A percentile compares a stretch with the other conserved stretches of the same genome.
phyloP scores from a whole-genome alignment of 805 yeast species.

The Priceomyces castillae region DNA sequence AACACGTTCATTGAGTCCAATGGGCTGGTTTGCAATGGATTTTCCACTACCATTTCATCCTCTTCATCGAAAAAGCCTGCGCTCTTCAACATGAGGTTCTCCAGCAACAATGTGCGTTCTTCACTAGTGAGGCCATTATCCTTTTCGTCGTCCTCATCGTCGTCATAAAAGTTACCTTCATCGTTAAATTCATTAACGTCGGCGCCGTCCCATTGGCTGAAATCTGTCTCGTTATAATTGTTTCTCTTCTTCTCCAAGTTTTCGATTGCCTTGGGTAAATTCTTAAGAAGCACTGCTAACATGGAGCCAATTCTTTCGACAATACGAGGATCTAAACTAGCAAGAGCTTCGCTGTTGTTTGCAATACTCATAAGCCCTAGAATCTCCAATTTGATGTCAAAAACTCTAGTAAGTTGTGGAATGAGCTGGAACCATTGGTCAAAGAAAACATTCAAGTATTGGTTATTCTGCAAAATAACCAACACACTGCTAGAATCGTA shows the following conservation, averaged over 20 bases:
- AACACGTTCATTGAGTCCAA: slow-evolving; percentile 73
- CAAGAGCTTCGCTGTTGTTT: slow-evolving; percentile 23
- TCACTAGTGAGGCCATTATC: slow-evolving; percentile 15
- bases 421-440: slow-evolving; percentile 62
- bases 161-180: slow-evolving; percentile 8
- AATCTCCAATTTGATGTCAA: slow-evolving; percentile 73
- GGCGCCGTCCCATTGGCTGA: slow-evolving; percentile 13
- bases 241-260: slow-evolving; percentile 61
- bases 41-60: slow-evolving; percentile 76
- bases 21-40: slow-evolving; percentile 67
- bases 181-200: slow-evolving; percentile 16
- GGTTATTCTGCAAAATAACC: slow-evolving; percentile 43
- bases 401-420: slow-evolving; percentile 62
- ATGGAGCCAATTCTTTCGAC: slow-evolving; percentile 47
- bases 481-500: slow-evolving; percentile 58
- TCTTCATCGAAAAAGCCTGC: slow-evolving; percentile 37
- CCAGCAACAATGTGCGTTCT: slow-evolving; percentile 27
- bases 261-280: slow-evolving; percentile 70
- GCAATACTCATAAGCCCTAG: slow-evolving; percentile 59
- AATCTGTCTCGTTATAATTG: slow-evolving; percentile 43
- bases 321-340: slow-evolving; percentile 13
- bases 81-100: slow-evolving; percentile 15
- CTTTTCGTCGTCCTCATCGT: slow-evolving; percentile 8
- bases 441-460: slow-evolving; percentile 50
- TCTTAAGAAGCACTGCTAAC: slow-evolving; percentile 51